A percentile compares a stretch with the other conserved stretches of the same genome.
These are phyloP conservation scores for Dipodascopsis uninucleata DNA, from an alignment of 805 yeast species.

Conservation along the genomic window DNA sequence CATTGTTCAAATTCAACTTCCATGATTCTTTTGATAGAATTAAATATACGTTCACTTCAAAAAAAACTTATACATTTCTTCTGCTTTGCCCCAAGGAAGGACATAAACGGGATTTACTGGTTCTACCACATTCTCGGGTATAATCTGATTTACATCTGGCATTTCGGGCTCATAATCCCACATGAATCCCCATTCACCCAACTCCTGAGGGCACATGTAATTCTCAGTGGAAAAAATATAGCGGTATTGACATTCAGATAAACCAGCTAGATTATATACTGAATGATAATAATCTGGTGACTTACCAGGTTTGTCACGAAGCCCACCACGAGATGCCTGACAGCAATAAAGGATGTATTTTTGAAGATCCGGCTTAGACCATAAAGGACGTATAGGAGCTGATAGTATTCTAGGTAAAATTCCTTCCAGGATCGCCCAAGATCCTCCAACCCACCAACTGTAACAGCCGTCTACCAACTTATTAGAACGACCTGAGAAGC, in stretches of 20 bases:
- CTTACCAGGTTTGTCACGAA: slow-evolving; percentile 83
- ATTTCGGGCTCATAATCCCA: slow-evolving; percentile 33
- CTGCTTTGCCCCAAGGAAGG: slow-evolving; percentile 46
- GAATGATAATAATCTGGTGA: slow-evolving; percentile 85
- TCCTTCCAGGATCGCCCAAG: slow-evolving; percentile 59
- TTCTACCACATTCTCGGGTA: slow-evolving; percentile 25
- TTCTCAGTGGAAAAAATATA: slow-evolving; percentile 34
- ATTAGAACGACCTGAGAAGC: slow-evolving; percentile 84
- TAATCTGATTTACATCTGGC: slow-evolving; percentile 16
- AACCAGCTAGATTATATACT: slow-evolving; percentile 76
- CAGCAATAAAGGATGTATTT: slow-evolving; percentile 69
- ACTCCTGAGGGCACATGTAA: slow-evolving; percentile 11
- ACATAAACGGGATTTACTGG: slow-evolving; percentile 59
- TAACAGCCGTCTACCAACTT: slow-evolving; percentile 96
- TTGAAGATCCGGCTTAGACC: slow-evolving; percentile 55
- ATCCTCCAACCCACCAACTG: slow-evolving; percentile 91
- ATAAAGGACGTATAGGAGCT: slow-evolving; percentile 29
- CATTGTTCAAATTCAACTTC: too few relatives aligned
- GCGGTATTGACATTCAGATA: slow-evolving; percentile 54
- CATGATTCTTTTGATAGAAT: too few relatives aligned
- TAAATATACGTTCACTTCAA: too few relatives aligned
- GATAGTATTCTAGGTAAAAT: slow-evolving; percentile 39
- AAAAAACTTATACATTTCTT: slow-evolving; percentile 33
- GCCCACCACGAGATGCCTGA: slow-evolving; percentile 68
- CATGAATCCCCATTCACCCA: slow-evolving; percentile 34